Percentiles rank a stretch among this genome's conserved stretches.
These are phyloP conservation scores for Stellera chamaejasme DNA, from an alignment of 345 rosid genomes.

Conservation along the genomic window DNA sequence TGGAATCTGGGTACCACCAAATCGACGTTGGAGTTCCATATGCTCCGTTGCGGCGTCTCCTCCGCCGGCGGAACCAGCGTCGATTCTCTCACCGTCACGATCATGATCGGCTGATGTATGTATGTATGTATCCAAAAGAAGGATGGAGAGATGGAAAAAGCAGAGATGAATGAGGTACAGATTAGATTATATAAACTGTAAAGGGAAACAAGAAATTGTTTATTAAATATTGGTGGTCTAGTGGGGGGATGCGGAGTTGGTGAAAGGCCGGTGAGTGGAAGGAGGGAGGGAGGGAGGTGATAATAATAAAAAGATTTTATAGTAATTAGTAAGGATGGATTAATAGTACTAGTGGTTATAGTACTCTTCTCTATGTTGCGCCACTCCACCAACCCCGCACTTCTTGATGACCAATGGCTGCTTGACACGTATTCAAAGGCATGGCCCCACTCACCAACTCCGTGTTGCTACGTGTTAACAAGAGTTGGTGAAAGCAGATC, in stretches of 20 bases:
- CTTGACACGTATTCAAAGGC: conserved; percentile 9
- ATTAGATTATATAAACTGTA: no score
- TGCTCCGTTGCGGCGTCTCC: conserved; percentile 42
- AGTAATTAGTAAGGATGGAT: background rate
- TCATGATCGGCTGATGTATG: conserved; percentile 41
- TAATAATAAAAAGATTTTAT: background rate
- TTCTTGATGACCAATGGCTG: background rate
- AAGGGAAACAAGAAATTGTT: no score
- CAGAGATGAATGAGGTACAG: background rate
- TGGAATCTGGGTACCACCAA: conserved; percentile 84
- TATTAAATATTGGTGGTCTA: no score
- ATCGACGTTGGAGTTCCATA: conserved; percentile 94
- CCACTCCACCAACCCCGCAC: conserved; percentile 22
- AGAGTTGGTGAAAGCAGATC: no score
- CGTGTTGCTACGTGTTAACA: no score
- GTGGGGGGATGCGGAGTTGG: background rate
- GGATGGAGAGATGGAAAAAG: background rate
- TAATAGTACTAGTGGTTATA: no score
- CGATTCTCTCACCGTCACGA: conserved; percentile 55
- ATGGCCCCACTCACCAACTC: background rate
- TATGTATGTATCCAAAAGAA: no score
- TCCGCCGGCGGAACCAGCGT: conserved; percentile 66
- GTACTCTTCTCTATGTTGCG: no score
- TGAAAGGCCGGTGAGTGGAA: background rate
- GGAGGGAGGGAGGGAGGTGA: background rate